Evolutionary conservation across 352 stramenopile species (phyloP).

Genomic region (Plasmopara viticola): DNA sequence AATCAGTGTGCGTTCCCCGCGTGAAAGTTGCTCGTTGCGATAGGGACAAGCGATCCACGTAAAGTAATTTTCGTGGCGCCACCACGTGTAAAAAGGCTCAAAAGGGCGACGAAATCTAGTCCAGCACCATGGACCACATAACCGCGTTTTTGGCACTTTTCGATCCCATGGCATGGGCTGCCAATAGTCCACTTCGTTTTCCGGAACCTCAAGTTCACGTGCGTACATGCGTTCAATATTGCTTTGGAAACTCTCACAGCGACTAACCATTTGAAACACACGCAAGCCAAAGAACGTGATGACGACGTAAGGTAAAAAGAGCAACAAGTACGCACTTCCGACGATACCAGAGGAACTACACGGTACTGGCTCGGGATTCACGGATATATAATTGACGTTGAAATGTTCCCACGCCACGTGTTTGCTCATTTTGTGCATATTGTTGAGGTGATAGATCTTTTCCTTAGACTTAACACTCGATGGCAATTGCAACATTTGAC

Average conservation of each 20-base stretch:
- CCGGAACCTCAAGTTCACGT: conserved; percentile 40
- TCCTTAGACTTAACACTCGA: conserved; percentile 24
- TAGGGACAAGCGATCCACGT: conserved; percentile 72
- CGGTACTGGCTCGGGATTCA: conserved; percentile 59
- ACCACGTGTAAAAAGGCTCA: conserved; percentile 73
- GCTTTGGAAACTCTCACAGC: conserved; percentile 50
- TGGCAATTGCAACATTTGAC: conserved; percentile 30
- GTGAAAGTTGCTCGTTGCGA: conserved; percentile 51
- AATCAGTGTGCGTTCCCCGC: conserved; percentile 53
- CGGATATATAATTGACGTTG: conserved; percentile 33
- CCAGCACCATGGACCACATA: conserved; percentile 64
- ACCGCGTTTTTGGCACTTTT: conserved; percentile 57
- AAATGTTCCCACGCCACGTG: conserved; percentile 13
- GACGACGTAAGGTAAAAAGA: conserved; percentile 56
- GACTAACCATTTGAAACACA: conserved; percentile 55
- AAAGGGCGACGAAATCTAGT: conserved; percentile 51
- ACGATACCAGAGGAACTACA: conserved; percentile 41
- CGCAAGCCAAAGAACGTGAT: conserved; percentile 47
- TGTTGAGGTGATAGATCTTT: conserved; percentile 44
- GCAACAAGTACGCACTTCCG: conserved; percentile 41
- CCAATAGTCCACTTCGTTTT: conserved; percentile 70
- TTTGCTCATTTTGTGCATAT: conserved; percentile 17
- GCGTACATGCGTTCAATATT: conserved; percentile 61
- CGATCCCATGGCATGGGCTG: conserved; percentile 66
- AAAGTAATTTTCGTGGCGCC: conserved; percentile 75